These are phyloP conservation scores for Talaromyces adpressus DNA, from an alignment of 495 filamentous ascomycete genomes.

Conservation along the genomic window DNA sequence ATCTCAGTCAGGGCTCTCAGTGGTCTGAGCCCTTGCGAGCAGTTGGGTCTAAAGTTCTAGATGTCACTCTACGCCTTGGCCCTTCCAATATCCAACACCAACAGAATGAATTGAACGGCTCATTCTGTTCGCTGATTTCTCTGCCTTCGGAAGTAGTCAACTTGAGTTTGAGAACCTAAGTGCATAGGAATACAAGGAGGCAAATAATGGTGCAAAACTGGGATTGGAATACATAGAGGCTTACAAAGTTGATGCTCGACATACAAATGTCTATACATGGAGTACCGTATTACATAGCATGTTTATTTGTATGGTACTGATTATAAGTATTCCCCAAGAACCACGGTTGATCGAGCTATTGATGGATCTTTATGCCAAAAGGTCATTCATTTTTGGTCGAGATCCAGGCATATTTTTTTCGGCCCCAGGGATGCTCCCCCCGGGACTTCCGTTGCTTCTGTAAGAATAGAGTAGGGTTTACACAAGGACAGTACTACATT, in stretches of 20 bases:
- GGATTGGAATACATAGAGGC: background rate
- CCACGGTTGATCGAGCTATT: background rate
- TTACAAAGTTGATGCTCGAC: background rate
- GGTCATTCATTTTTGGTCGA: background rate
- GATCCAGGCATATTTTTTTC: background rate
- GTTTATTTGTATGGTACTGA: too few relatives aligned
- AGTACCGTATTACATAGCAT: too few relatives aligned
- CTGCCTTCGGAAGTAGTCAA: too few relatives aligned
- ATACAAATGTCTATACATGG: background rate
- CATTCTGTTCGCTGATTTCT: background rate
- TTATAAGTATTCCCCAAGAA: too few relatives aligned
- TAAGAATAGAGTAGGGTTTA: background rate
- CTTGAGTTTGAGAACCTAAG: background rate
- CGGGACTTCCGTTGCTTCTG: too few relatives aligned
- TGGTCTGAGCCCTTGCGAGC: background rate
- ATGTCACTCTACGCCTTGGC: background rate
- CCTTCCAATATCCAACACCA: background rate
- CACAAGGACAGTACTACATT: background rate
- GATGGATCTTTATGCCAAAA: background rate
- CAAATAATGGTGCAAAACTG: background rate
- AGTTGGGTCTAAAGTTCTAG: background rate
- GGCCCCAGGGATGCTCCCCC: too few relatives aligned
- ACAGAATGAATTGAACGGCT: background rate
- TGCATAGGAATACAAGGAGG: background rate
- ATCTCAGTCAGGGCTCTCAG: background rate